Evolutionary conservation across 352 stramenopile species (phyloP).

Genomic region (Pythium rishiriense): DNA sequence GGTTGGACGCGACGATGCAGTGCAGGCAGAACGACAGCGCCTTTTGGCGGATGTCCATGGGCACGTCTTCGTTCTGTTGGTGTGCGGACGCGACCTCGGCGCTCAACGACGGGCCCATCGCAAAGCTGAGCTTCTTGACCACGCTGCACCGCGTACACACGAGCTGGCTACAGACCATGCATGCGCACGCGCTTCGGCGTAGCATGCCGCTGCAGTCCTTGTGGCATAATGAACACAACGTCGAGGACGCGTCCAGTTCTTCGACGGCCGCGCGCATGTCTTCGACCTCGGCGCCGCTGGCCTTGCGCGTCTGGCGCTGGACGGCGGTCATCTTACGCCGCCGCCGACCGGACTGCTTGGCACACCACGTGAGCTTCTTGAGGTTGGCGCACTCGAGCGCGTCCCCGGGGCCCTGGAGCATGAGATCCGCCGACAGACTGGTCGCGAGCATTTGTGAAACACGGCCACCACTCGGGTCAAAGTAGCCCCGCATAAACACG

Average conservation of each 20-base stretch:
- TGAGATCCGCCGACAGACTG: constrained; percentile 39
- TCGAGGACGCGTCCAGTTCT: constrained; percentile 5
- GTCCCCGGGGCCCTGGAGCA: constrained; percentile 40
- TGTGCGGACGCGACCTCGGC: constrained; percentile 11
- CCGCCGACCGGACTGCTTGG: constrained; percentile 40
- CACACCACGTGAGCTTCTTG: constrained; percentile 59
- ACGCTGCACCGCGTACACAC: constrained; percentile 30
- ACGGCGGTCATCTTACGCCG: constrained; percentile 21
- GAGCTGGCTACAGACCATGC: constrained; percentile 31
- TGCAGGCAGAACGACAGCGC: constrained; percentile 30
- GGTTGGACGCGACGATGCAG: constrained; percentile 28
- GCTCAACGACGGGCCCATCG: constrained; percentile 21
- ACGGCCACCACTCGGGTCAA: constrained; percentile 45
- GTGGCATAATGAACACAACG: constrained; percentile 21
- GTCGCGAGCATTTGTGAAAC: constrained; percentile 48
- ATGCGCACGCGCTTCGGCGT: constrained; percentile 18
- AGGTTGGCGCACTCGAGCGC: constrained; percentile 51
- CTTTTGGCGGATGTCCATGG: constrained; percentile 25
- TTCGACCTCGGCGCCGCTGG: constrained; percentile 3
- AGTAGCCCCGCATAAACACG: constrained; percentile 56
- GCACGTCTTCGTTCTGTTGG: constrained; percentile 3
- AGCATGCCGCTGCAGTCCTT: constrained; percentile 22
- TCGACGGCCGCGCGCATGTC: constrained; percentile 20
- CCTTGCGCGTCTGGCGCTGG: constrained; percentile 14
- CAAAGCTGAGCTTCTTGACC: constrained; percentile 29